These are phyloP conservation scores for Alternaria dauci DNA, from an alignment of 2,329 filamentous ascomycete species.

Conservation along the genomic window DNA sequence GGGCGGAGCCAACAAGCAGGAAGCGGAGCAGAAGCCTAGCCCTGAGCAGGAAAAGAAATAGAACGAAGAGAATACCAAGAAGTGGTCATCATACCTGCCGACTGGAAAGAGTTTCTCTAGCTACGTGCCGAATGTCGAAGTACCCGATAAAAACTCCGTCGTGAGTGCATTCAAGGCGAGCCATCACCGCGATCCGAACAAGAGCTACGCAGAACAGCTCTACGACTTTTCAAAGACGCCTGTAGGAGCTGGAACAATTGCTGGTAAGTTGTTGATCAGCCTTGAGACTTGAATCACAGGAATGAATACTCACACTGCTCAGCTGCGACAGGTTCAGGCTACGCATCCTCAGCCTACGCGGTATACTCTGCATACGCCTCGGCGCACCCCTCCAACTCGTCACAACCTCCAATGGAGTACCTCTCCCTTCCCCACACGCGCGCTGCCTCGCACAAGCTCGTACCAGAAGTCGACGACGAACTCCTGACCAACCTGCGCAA, in stretches of 20 bases:
- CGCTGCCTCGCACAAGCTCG: conserved; percentile 52
- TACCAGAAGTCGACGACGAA: conserved; percentile 53
- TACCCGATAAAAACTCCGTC: conserved; percentile 51
- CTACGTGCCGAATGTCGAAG: conserved; percentile 54
- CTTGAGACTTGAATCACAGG: neutral
- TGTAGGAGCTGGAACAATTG: conserved; percentile 57
- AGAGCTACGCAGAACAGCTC: conserved; percentile 60
- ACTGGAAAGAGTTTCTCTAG: conserved; percentile 58
- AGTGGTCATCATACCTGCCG: conserved; percentile 59
- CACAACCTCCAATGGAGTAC: conserved; percentile 56
- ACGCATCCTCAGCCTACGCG: conserved; percentile 58
- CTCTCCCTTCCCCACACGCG: conserved; percentile 58
- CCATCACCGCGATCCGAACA: conserved; percentile 57
- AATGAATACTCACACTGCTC: conserved; percentile 2
- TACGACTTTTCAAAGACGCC: conserved; percentile 61
- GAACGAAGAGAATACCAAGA: conserved; percentile 49
- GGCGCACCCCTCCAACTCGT: conserved; percentile 39
- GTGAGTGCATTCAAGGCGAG: conserved; percentile 57
- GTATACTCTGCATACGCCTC: conserved; percentile 59
- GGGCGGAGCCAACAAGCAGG: conserved; percentile 25
- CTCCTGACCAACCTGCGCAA: conserved; percentile 57
- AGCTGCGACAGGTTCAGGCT: conserved; percentile 58
- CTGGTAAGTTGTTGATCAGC: conserved; percentile 39
- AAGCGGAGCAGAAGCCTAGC: conserved; percentile 32
- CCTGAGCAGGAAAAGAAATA: conserved; percentile 42